These are phyloP conservation scores for Diospyros kaki DNA, from an alignment of 148 eudicot genomes.

Conservation along the genomic window DNA sequence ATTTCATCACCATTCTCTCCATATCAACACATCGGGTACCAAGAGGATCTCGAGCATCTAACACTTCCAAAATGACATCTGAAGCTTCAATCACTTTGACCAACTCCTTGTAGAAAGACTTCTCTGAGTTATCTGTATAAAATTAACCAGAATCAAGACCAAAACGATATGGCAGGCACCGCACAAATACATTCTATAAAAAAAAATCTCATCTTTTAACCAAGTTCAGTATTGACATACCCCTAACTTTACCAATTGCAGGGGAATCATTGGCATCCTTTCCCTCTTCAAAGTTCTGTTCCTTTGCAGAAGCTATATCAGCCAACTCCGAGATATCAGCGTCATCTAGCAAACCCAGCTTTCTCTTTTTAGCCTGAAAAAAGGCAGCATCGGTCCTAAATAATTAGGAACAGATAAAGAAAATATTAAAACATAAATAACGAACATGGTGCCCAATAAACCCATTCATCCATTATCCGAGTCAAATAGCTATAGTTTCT, in stretches of 20 bases:
- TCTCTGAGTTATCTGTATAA: slow-evolving; percentile 68
- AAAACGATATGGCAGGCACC: slow-evolving; percentile 4
- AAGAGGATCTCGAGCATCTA: slow-evolving; percentile 98
- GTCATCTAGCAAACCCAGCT: slow-evolving; percentile 65
- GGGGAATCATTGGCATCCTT: slow-evolving; percentile 21
- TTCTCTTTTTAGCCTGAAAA: slow-evolving; percentile 70
- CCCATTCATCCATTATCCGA: background rate
- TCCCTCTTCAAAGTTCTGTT: slow-evolving; percentile 30
- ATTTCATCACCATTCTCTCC: slow-evolving; percentile 84
- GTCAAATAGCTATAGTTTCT: background rate
- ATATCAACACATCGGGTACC: slow-evolving; percentile 88
- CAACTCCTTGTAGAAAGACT: slow-evolving; percentile 91
- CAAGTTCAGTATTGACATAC: slow-evolving; percentile 29
- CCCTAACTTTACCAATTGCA: slow-evolving; percentile 36
- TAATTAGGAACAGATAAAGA: background rate
- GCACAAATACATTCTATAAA: background rate
- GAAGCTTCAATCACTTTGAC: slow-evolving; percentile 91
- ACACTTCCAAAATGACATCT: slow-evolving; percentile 93
- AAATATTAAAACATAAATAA: background rate
- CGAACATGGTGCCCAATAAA: background rate
- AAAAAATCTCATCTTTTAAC: background rate
- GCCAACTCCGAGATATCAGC: slow-evolving; percentile 35
- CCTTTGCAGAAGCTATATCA: slow-evolving; percentile 21
- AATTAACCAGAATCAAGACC: background rate
- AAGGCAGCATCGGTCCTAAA: background rate